These are phyloP conservation scores for Fusarium multiceps DNA, from an alignment of 2,329 filamentous ascomycete species.

Conservation along the genomic window DNA sequence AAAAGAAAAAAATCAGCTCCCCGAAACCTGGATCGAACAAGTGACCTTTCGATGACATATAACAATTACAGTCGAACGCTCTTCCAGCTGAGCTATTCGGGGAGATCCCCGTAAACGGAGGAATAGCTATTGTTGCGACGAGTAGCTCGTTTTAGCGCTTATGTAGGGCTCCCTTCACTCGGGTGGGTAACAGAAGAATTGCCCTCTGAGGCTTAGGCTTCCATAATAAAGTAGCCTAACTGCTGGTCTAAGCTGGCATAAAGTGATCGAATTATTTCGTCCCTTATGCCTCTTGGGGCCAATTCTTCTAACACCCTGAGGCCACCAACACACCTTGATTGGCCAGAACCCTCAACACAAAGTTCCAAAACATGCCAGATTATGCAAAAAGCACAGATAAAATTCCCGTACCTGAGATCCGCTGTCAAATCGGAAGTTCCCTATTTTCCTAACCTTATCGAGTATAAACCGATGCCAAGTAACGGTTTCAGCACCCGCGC, in stretches of 20 bases:
- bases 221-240: no score
- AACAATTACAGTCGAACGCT: no score
- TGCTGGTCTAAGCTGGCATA: no score
- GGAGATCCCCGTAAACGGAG: conserved; percentile 14
- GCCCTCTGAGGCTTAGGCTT: no score
- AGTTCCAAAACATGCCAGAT: no score
- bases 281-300: no score
- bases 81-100: conserved; percentile 7
- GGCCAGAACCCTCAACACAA: background rate
- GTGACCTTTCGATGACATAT: conserved; percentile 7
- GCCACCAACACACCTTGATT: background rate
- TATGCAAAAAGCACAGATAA: background rate
- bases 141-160: accelerated
- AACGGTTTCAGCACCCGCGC: background rate
- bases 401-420: background rate
- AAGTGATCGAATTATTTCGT: no score
- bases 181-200: no score
- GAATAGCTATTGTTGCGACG: conserved; percentile 10
- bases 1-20: conserved; percentile 3
- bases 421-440: background rate
- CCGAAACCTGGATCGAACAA: conserved; percentile 25
- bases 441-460: background rate
- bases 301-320: no score
- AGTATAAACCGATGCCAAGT: background rate
- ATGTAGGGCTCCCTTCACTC: background rate